Percentiles rank a stretch among this genome's conserved stretches.
phyloP scores from a whole-genome alignment of 2,329 filamentous ascomycete genomes.

The Tolypocladium tropicale region DNA sequence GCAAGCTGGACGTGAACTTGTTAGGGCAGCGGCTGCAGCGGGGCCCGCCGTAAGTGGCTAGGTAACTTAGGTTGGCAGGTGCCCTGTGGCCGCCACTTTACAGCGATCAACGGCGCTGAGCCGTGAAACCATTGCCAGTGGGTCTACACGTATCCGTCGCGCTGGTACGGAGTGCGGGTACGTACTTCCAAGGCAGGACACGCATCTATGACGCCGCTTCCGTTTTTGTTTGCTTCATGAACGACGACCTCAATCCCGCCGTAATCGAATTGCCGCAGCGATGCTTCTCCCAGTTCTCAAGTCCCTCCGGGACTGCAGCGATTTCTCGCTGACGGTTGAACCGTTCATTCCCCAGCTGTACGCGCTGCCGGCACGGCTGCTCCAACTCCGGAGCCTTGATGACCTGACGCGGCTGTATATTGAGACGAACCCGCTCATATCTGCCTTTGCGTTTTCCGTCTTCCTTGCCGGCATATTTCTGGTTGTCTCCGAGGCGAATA shows the following conservation, averaged over 20 bases:
- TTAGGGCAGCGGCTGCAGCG: neutral
- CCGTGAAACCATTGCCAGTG: neutral
- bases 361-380: conserved; percentile 55
- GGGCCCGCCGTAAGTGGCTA: neutral
- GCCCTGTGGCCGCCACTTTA: neutral
- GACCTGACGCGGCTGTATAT: conserved; percentile 64
- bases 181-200: neutral
- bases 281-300: conserved; percentile 53
- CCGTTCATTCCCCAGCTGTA: conserved; percentile 65
- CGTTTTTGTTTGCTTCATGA: neutral
- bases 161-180: neutral
- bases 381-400: conserved; percentile 47
- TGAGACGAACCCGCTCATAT: conserved; percentile 77
- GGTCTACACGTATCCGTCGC: too few species aligned
- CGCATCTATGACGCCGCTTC: neutral
- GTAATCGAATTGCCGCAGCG: neutral
- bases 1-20: neutral
- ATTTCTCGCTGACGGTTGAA: conserved; percentile 63
- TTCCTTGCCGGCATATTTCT: conserved; percentile 63
- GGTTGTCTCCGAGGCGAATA: conserved; percentile 71
- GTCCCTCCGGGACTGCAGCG: conserved; percentile 62
- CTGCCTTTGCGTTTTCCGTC: conserved; percentile 61
- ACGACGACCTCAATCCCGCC: neutral
- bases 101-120: neutral
- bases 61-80: too few species aligned